Percentiles rank a stretch among this genome's conserved stretches.
phyloP scores from a whole-genome alignment of 257 asterid species.

The Primulina eburnea region DNA sequence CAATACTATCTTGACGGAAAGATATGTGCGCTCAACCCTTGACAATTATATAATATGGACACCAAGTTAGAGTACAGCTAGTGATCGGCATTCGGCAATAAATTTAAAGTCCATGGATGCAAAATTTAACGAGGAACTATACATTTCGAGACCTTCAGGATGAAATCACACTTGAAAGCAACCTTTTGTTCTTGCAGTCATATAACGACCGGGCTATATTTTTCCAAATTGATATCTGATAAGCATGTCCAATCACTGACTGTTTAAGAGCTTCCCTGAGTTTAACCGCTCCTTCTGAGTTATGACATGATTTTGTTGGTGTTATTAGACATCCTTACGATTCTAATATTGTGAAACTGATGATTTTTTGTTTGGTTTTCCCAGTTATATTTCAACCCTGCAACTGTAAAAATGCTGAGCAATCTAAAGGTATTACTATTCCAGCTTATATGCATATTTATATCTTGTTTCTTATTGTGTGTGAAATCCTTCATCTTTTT shows the following conservation, averaged over 20 bases:
- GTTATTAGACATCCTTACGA: conserved; percentile 1
- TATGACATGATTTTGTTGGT: conserved; percentile 13
- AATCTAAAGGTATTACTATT: conserved; percentile 76
- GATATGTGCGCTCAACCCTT: no score
- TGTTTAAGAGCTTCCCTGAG: background rate
- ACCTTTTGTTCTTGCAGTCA: background rate
- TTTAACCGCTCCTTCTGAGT: background rate
- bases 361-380: conserved; percentile 16
- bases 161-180: background rate
- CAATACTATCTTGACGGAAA: background rate
- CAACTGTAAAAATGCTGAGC: conserved; percentile 99
- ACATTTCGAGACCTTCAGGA: background rate
- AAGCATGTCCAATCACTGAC: conserved; percentile 18
- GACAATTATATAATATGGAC: no score
- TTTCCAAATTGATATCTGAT: background rate
- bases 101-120: background rate
- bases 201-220: background rate
- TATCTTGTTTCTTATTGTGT: conserved; percentile 18
- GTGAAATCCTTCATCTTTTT: conserved; percentile 3
- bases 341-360: conserved; percentile 15
- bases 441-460: conserved; percentile 19
- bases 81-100: background rate
- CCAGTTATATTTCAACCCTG: conserved; percentile 96
- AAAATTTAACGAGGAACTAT: background rate
- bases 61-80: background rate